phyloP scores from a whole-genome alignment of 169 alveolate species.

The Perkinsus olseni region DNA sequence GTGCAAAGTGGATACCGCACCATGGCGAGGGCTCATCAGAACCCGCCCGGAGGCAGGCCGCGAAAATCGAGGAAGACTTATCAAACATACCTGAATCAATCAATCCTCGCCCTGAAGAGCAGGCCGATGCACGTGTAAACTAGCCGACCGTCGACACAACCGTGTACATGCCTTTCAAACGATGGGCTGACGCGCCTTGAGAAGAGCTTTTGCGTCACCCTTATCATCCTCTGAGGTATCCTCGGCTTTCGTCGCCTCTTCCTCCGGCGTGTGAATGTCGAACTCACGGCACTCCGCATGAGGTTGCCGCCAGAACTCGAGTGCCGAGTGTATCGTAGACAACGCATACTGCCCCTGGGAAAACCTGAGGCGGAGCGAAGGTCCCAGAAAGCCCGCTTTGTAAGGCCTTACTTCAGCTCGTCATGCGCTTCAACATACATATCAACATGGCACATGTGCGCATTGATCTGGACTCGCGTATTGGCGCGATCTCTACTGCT shows the following conservation, averaged over 20 bases:
- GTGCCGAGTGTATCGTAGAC: not conserved
- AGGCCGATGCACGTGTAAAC: too few relatives aligned
- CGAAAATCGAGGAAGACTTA: not conserved
- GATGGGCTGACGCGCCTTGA: too few relatives aligned
- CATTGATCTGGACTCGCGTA: not conserved
- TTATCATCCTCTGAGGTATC: not conserved
- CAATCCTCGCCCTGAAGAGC: too few relatives aligned
- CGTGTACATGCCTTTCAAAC: too few relatives aligned
- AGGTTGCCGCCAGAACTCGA: not conserved
- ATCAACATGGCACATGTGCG: not conserved
- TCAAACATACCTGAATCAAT: not conserved
- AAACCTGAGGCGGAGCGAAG: not conserved
- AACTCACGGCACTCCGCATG: not conserved
- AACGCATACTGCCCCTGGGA: not conserved
- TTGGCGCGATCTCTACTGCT: not conserved
- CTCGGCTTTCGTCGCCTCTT: not conserved
- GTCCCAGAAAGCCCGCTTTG: too few relatives aligned
- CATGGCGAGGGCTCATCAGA: not conserved
- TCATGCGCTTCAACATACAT: not conserved
- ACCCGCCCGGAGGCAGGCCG: not conserved
- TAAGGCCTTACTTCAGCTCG: not conserved
- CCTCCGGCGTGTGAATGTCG: not conserved
- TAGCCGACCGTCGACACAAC: too few relatives aligned
- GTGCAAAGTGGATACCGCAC: not conserved
- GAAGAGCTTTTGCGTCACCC: not conserved